phyloP scores from a whole-genome alignment of 2,329 filamentous ascomycete species.

The Chaetomium sp. region DNA sequence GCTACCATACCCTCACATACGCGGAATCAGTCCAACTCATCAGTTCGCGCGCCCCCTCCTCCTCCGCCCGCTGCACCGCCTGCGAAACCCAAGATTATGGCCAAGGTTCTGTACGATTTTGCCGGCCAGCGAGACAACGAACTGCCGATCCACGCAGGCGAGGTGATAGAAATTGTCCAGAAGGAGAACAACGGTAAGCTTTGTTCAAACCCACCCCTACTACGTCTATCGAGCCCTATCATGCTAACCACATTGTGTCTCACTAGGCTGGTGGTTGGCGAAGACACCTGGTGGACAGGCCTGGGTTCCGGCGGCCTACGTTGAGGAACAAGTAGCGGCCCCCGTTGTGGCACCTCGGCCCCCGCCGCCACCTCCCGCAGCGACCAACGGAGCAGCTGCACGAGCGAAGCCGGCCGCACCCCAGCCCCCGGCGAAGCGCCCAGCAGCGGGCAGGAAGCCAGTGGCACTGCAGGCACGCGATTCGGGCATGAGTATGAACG shows the following conservation, averaged over 20 bases:
- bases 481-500: conserved; percentile 57
- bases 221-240: background rate
- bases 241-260: conserved; percentile 24
- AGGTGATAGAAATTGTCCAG: conserved; percentile 82
- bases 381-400: conserved; percentile 67
- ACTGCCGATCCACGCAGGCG: conserved; percentile 69
- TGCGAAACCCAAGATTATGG: conserved; percentile 64
- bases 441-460: conserved; percentile 65
- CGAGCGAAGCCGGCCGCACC: conserved; percentile 69
- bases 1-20: conserved; percentile 43
- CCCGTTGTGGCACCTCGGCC: conserved; percentile 55
- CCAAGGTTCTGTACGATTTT: conserved; percentile 91
- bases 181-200: conserved; percentile 88
- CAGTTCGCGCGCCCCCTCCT: conserved; percentile 54
- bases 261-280: conserved; percentile 87
- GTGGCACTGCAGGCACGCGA: conserved; percentile 65
- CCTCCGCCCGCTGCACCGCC: conserved; percentile 62
- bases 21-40: conserved; percentile 48
- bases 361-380: conserved; percentile 64
- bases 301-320: conserved; percentile 91
- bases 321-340: conserved; percentile 69
- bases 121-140: conserved; percentile 78
- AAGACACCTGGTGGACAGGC: conserved; percentile 69
- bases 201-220: background rate
- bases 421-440: conserved; percentile 65